Evolutionary conservation across 306 rosid genomes (phyloP), one percentile per base, ranked within the genome.

Genomic region (Prosopis cineraria): DNA sequence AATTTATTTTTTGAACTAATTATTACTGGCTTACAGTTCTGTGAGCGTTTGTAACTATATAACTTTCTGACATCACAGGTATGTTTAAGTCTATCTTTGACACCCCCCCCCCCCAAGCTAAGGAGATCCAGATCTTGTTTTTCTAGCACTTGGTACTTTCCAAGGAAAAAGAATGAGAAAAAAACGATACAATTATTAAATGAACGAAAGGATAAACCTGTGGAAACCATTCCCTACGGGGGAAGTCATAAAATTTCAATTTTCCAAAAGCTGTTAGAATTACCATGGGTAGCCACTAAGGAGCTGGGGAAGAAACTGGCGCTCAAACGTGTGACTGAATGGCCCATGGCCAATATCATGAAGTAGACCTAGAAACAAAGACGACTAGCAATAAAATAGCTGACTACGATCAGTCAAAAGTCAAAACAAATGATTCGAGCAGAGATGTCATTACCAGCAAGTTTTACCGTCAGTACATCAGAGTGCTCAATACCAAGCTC

Each of bases 291-390:
- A 14, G 59, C 80, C 84, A 77, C 75, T 78, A 60, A 66, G 74
- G 60, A 87, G 70, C 62, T 30, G 68, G 31, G 90, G 87, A 43
- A 87, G 90, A 74, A 87, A 81, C 76, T 75, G 85, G 5, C 48
- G 75, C 82, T 87, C 87, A 81, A 87, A 87, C 72, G 60, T 58
- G 82, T 87, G 90, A 80, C 90, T 84, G 80, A 84, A 87, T 27
- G 90, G 90, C 40, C 90, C 90, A 72, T 87, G 90, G 75, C 90
- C 90, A 58, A 87, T 87, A 81, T 87, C 90, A 82, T 87, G 90
- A 70, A 86, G 75, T 71, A 84, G 79, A 68, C 88, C 88, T 82
- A 41, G 34, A 45, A 43, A 83, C 29, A 64, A 14, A 48, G 48
- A 76, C 76, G 69, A 36, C 29, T 11, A 63, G 68, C 77, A 53